phyloP scores from a whole-genome alignment of 257 asterid genomes.

The Vinca minor region DNA sequence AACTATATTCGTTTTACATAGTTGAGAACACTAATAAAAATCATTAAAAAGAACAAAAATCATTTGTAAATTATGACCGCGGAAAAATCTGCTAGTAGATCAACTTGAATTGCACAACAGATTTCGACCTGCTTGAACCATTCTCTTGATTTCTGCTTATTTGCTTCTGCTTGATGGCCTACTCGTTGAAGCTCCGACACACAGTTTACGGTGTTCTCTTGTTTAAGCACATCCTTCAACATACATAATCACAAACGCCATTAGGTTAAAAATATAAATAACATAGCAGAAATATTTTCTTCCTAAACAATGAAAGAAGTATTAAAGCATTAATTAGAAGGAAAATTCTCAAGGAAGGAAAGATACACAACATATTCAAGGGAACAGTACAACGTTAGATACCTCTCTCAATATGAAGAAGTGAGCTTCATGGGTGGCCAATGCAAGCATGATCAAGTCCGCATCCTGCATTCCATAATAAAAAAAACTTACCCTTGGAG shows the following conservation, averaged over 20 bases:
- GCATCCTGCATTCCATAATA: slow-evolving; percentile 43
- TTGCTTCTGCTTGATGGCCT: slow-evolving; percentile 5
- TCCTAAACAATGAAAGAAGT: not conserved
- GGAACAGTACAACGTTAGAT: not conserved
- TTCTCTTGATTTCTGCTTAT: not conserved
- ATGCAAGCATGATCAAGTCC: slow-evolving; percentile 56
- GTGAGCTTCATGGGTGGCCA: slow-evolving; percentile 57
- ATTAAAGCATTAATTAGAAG: not conserved
- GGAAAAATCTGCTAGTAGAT: too few relatives aligned
- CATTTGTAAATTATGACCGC: too few relatives aligned
- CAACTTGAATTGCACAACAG: not conserved
- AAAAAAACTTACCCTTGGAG: not conserved
- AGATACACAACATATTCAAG: not conserved
- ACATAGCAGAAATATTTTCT: not conserved
- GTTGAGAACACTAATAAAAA: not conserved
- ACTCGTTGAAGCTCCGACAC: slow-evolving; percentile 6
- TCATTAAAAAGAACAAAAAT: not conserved
- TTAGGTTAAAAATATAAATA: not conserved
- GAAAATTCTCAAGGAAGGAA: not conserved
- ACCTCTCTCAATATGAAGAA: slow-evolving; percentile 68
- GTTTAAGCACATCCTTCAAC: slow-evolving; percentile 10
- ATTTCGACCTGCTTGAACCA: slow-evolving; percentile 10
- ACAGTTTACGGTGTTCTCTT: not conserved
- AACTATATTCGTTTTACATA: not conserved
- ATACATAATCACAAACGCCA: not conserved